Conservation (phyloP, 1,139 yeast species). For the Suhomyces chickasaworum region DNA sequence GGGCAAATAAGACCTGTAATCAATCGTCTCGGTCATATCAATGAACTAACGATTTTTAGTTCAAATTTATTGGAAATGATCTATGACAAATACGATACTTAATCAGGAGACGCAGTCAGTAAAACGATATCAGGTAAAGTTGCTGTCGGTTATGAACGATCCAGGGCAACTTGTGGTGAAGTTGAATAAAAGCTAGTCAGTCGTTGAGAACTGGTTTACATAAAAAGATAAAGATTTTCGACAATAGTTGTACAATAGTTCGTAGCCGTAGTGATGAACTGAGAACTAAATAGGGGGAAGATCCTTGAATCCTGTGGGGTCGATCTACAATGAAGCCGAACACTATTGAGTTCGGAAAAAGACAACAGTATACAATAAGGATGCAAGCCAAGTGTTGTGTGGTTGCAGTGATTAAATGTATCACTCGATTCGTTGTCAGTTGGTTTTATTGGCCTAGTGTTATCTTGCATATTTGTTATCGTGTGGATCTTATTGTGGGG, state of each 20-base stretch:
- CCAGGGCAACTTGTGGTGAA: neutral
- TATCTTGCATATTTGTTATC: constrained; percentile 7
- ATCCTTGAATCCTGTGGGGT: constrained; percentile 7
- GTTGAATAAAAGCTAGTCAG: neutral
- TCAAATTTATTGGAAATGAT: neutral
- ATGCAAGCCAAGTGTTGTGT: neutral
- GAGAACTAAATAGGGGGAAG: constrained; percentile 10
- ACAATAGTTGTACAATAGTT: neutral
- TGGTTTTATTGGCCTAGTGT: neutral
- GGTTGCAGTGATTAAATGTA: neutral
- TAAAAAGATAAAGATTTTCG: neutral
- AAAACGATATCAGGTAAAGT: neutral
- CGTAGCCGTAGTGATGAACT: constrained; percentile 1
- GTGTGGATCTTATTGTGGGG: constrained; percentile 12
- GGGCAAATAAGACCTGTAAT: constrained; percentile 42
- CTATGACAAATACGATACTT: neutral
- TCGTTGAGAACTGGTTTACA: neutral
- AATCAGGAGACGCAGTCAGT: neutral
- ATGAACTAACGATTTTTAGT: neutral
- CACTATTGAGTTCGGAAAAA: neutral
- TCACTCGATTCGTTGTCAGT: neutral
- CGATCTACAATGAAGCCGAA: constrained; percentile 2
- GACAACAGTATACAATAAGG: neutral
- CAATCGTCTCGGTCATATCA: constrained; percentile 18
- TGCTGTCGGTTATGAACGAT: constrained; percentile 1